These are phyloP conservation scores for Sophora flavescens DNA, from an alignment of 306 rosid genomes.

Conservation along the genomic window DNA sequence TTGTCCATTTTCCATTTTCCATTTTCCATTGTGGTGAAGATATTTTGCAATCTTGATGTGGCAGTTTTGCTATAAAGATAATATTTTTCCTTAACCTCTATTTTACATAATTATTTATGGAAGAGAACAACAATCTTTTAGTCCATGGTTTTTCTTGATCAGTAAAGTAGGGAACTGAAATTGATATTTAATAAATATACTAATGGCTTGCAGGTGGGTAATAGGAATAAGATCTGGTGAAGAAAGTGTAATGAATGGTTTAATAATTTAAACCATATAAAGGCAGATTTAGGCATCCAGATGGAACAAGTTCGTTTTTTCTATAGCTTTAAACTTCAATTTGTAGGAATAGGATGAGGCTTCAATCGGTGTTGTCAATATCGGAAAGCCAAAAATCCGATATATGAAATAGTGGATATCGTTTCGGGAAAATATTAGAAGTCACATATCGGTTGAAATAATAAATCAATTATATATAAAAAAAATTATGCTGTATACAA, in stretches of 20 bases:
- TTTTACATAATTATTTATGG: conserved; percentile 27
- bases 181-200: conserved; percentile 28
- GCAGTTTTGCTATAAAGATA: conserved; percentile 26
- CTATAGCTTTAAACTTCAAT: conserved; percentile 29
- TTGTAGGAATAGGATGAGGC: conserved; percentile 13
- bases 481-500: too few relatives aligned
- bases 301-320: conserved; percentile 27
- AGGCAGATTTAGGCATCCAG: conserved; percentile 36
- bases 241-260: conserved; percentile 30
- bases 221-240: conserved; percentile 35
- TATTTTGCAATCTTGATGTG: conserved; percentile 28
- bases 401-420: too few relatives aligned
- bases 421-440: too few relatives aligned
- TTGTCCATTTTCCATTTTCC: conserved; percentile 7
- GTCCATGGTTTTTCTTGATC: conserved; percentile 12
- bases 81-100: conserved; percentile 7
- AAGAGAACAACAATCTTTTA: conserved; percentile 7
- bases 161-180: conserved; percentile 21
- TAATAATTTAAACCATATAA: conserved; percentile 35
- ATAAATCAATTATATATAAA: too few relatives aligned
- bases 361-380: too few relatives aligned
- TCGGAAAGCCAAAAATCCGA: too few relatives aligned
- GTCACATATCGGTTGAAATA: too few relatives aligned
- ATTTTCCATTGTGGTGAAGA: conserved; percentile 14
- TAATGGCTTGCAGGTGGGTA: conserved; percentile 44